Evolutionary conservation across 805 yeast genomes (phyloP).

Genomic region (Monosporozyma aerobia): DNA sequence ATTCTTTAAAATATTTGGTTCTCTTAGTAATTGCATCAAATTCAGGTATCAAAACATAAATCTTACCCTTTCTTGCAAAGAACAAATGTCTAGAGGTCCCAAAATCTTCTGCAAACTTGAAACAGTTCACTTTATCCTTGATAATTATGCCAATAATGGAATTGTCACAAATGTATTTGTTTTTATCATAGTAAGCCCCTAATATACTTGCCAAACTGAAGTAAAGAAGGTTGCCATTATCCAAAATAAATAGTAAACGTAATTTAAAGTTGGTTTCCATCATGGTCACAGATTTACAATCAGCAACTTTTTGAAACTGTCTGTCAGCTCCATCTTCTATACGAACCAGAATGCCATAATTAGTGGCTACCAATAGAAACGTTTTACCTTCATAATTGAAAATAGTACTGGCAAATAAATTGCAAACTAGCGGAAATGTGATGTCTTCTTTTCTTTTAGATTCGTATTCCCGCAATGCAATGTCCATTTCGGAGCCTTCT

Average conservation of each 20-base stretch:
- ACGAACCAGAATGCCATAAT: slow-evolving; percentile 51
- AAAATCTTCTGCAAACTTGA: slow-evolving; percentile 61
- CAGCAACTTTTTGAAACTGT: slow-evolving; percentile 14
- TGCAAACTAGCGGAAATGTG: slow-evolving; percentile 24
- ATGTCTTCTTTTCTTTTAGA: slow-evolving; percentile 1
- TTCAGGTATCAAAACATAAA: slow-evolving; percentile 34
- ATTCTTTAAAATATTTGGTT: slow-evolving; percentile 27
- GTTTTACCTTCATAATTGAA: slow-evolving; percentile 38
- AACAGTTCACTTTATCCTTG: slow-evolving; percentile 48
- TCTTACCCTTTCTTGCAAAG: slow-evolving; percentile 44
- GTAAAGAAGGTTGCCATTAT: slow-evolving; percentile 51
- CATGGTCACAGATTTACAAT: slow-evolving; percentile 44
- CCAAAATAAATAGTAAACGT: slow-evolving; percentile 47
- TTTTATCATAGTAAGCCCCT: slow-evolving; percentile 43
- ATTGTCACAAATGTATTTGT: slow-evolving; percentile 26
- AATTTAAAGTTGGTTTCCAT: slow-evolving; percentile 42
- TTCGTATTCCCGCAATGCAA: slow-evolving; percentile 30
- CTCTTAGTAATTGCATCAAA: slow-evolving; percentile 26
- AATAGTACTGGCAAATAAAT: slow-evolving; percentile 36
- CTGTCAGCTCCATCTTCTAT: slow-evolving; percentile 5
- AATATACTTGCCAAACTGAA: slow-evolving; percentile 55
- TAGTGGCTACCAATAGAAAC: slow-evolving; percentile 51
- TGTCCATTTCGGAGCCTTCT: slow-evolving; percentile 43
- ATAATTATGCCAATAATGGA: slow-evolving; percentile 41
- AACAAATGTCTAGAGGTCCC: slow-evolving; percentile 47